Evolutionary conservation across 2,329 filamentous ascomycete species (phyloP).

Genomic region (Stachybotrys chlorohalonatus): DNA sequence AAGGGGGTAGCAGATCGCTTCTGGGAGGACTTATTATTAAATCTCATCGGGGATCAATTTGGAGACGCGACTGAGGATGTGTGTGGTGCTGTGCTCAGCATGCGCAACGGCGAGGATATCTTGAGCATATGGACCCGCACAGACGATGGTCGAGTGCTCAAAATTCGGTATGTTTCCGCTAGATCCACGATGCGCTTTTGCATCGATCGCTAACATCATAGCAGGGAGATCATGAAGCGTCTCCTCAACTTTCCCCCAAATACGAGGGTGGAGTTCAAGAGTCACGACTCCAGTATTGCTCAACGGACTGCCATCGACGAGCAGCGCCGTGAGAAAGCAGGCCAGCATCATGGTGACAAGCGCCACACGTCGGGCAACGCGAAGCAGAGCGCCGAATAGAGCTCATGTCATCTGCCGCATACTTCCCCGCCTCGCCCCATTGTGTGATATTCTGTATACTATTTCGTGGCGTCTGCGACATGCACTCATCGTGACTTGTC

Average conservation of each 20-base stretch:
- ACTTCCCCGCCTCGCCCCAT: not conserved
- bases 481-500: not conserved
- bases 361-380: constrained; percentile 19
- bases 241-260: constrained; percentile 78
- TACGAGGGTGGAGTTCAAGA: constrained; percentile 91
- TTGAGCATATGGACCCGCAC: constrained; percentile 96
- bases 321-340: constrained; percentile 74
- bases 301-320: constrained; percentile 87
- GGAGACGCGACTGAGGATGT: constrained; percentile 87
- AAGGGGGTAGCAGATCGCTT: constrained; percentile 95
- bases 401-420: not conserved
- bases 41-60: constrained; percentile 90
- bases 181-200: not conserved
- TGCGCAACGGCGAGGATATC: constrained; percentile 92
- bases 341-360: constrained; percentile 35
- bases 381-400: constrained; percentile 24
- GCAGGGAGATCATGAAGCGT: constrained; percentile 87
- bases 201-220: constrained; percentile 10
- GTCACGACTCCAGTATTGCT: constrained; percentile 90
- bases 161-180: constrained; percentile 65
- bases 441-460: constrained; percentile 4
- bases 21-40: constrained; percentile 90
- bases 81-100: constrained; percentile 88
- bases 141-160: constrained; percentile 86
- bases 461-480: not conserved